Base-by-base conservation (phyloP, 1,139 yeast genomes). In the Magnusiomyces sp. region DNA sequence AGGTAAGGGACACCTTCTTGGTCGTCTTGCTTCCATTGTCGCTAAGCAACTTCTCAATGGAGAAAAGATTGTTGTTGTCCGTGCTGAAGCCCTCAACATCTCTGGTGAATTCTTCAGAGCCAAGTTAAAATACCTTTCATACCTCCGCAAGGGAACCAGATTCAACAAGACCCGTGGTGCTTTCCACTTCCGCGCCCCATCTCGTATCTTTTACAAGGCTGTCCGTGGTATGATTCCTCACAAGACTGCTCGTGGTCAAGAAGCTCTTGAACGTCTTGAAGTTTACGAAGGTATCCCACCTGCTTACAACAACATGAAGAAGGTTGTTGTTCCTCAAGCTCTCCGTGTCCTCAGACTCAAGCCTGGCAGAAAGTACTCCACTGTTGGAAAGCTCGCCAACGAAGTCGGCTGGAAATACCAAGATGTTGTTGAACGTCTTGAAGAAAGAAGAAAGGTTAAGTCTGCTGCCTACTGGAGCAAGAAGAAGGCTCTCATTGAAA, bases 181-280 rank as follows among this genome's bases (percentile, higher is more conserved):
- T 72, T 94, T 92, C 97, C 99, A 92, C 76, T 92, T 92, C 95
- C 92, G 97, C 80, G 99, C 99, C 60, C 99, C 98, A 75, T 89
- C 97, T 60, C 89, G 97, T 81, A 89, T 92, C 77, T 88, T 92
- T 78, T 90, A 89, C 94, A 92, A 92, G 86, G 97, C 98, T 71
- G 77, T 92, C 75, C 87, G 96, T 75, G 99, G 99, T 79, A 94
- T 94, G 98, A 80, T 94, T 70, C 81, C 97, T 73, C 98, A 92
- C 92, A 92, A 94, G 88, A 92, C 98, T 65, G 92, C 97, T 68
- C 94, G 98, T 79, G 99, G 99, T 78, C 85, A 87, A 80, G 97
- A 98, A 72, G 99, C 99, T 70, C 77, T 92, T 73, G 97, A 90
- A 80, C 89, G 97, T 80, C 87, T 92, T 70, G 89, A 92, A 94